Evolutionary conservation across 2,329 filamentous ascomycete genomes (phyloP), one percentile per base, ranked within the genome.

Genomic region (Xylariales sp.): DNA sequence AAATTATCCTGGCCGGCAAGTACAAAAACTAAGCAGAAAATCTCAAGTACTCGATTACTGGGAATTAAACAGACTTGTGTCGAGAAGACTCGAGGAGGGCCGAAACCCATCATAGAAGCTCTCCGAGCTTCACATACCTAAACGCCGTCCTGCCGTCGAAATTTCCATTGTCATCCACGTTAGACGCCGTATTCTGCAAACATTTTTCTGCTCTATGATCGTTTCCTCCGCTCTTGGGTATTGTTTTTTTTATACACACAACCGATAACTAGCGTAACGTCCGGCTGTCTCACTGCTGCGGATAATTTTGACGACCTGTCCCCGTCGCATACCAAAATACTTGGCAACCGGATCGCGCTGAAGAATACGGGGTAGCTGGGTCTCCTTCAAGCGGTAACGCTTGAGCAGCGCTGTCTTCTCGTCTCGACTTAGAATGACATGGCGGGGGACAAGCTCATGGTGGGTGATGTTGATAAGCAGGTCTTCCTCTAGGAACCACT

Each of bases 221-320:
- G 6, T 60, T 45, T 53, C 23, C 16, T 58, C 55, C 36, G 30
- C 36, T 39, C 53, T 34, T 10, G 45, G 46, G 43, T 54, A 56
- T 62, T 50, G 41, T 59, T 9, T 53, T 61, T 18, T n/a, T 82
- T 80, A 91, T 73, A 90, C 88, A 73, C 88, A 90, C 63, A 90
- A 78, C 75, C 95, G 86, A 82, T 99, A 99, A 87, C 93, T 97
- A 56, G 96, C 96, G 82, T 99, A 99, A 61, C 96, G 87, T 69
- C 96, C 96, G 14, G 96, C 96, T 64, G 96, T 99, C 85, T 98
- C 96, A 78, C 91, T 94, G 80, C 91, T 94, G 72, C 96, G 87
- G 76, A 99, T 97, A 76, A 99, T 99, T 88, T 99, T 99, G 76
- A 99, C 96, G 3, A 99, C 94, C 81, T 97, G 93, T 3, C 94